A percentile compares a stretch with the other conserved stretches of the same genome.
phyloP scores from a whole-genome alignment of 176 grass and related monocot species.

The Leersia perrieri region DNA sequence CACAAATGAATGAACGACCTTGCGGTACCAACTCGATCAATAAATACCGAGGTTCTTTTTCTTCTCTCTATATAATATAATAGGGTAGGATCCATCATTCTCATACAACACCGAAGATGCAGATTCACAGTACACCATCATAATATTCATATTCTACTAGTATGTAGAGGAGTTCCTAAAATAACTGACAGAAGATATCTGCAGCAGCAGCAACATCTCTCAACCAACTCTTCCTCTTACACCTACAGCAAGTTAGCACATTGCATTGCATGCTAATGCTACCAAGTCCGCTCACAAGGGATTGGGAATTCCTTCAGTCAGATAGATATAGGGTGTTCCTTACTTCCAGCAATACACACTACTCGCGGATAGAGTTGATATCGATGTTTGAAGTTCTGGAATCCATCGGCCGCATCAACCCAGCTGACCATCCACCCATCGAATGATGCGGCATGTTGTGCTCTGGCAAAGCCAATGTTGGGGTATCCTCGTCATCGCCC shows the following conservation, averaged over 20 bases:
- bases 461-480: background rate
- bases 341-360: background rate
- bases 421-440: constrained; percentile 46
- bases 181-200: background rate
- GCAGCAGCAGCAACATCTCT: constrained; percentile 6
- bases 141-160: constrained; percentile 9
- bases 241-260: constrained; percentile 23
- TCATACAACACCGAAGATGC: constrained; percentile 33
- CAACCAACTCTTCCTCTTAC: background rate
- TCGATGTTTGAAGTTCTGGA: constrained; percentile 47
- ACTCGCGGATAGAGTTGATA: constrained; percentile 60
- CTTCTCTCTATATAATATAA: constrained; percentile 10
- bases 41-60: constrained; percentile 22
- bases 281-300: background rate
- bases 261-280: background rate
- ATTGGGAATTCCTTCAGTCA: background rate
- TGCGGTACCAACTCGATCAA: background rate
- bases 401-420: constrained; percentile 56
- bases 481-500: constrained; percentile 19
- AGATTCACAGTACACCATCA: constrained; percentile 21
- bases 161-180: constrained; percentile 21
- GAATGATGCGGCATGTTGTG: constrained; percentile 32
- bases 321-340: background rate
- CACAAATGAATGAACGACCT: background rate
- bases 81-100: constrained; percentile 8